Conservation (phyloP, 208 protist species). For the Wallacemonas sp. region DNA sequence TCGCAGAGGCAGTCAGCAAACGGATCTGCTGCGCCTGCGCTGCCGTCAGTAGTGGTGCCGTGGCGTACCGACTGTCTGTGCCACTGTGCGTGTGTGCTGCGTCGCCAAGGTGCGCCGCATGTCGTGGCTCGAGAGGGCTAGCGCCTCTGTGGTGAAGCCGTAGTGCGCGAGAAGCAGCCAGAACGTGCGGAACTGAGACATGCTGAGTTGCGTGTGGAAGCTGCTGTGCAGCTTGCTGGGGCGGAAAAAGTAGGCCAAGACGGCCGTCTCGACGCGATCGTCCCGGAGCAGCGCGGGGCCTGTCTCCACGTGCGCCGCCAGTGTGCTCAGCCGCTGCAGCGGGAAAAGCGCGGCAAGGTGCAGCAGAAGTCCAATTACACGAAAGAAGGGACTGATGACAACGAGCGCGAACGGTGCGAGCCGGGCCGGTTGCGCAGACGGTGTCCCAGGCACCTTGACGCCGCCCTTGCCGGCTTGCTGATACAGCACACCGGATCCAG, state of each 20-base stretch:
- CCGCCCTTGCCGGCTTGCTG: slow-evolving; percentile 23
- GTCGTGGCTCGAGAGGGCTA: slow-evolving; percentile 4
- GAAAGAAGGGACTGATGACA: slow-evolving; percentile 56
- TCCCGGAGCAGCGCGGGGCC: slow-evolving; percentile 38
- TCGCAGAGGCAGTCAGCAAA: slow-evolving; percentile 51
- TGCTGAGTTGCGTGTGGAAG: slow-evolving; percentile 20
- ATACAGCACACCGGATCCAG: slow-evolving; percentile 75
- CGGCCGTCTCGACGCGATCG: slow-evolving; percentile 29
- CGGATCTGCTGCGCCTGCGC: slow-evolving; percentile 48
- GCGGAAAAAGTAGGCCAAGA: slow-evolving; percentile 12
- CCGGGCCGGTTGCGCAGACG: slow-evolving; percentile 17
- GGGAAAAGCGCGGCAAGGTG: slow-evolving; percentile 69
- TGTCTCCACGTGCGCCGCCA: slow-evolving; percentile 58
- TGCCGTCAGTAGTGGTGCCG: slow-evolving; percentile 20
- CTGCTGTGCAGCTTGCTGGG: background rate
- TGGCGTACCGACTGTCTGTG: background rate
- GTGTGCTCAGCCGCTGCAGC: slow-evolving; percentile 27
- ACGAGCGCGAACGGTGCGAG: slow-evolving; percentile 39
- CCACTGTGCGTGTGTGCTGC: background rate
- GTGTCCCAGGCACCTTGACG: slow-evolving; percentile 10
- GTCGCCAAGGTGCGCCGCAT: background rate
- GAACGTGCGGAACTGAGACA: slow-evolving; percentile 59
- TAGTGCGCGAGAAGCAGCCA: slow-evolving; percentile 86
- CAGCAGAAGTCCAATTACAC: slow-evolving; percentile 53
- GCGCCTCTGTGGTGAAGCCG: slow-evolving; percentile 56